Evolutionary conservation across 2,329 filamentous ascomycete species (phyloP).

Genomic region (Xylariaceae sp.): DNA sequence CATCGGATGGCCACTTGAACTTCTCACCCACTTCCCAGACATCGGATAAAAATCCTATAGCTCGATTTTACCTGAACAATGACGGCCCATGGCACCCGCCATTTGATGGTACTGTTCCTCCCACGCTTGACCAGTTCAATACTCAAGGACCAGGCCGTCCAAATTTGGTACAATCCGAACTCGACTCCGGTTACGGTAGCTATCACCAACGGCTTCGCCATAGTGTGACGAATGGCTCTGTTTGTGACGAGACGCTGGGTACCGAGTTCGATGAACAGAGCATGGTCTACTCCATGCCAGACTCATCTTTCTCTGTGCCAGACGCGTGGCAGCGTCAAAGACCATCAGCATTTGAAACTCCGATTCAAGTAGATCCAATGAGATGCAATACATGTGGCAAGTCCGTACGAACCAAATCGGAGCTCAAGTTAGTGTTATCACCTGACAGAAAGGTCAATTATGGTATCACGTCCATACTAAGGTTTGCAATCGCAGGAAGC

Average conservation of each 20-base stretch:
- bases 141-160: conserved; percentile 1
- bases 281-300: conserved; percentile 32
- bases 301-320: conserved; percentile 20
- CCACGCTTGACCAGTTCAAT: conserved; percentile 12
- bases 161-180: conserved; percentile 36
- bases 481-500: conserved; percentile 56
- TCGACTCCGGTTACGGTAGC: conserved; percentile 47
- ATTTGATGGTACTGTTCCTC: conserved; percentile 24
- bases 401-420: conserved; percentile 48
- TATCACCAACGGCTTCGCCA: conserved; percentile 22
- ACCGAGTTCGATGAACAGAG: conserved; percentile 37
- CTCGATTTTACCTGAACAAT: conserved; percentile 35
- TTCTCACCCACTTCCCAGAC: conserved; percentile 2
- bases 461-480: conserved; percentile 17
- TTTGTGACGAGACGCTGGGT: conserved; percentile 40
- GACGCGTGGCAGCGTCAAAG: conserved; percentile 12
- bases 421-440: conserved; percentile 46
- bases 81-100: conserved; percentile 43
- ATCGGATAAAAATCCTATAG: conserved; percentile 22
- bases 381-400: conserved; percentile 39
- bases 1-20: conserved; percentile 6
- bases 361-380: conserved; percentile 13
- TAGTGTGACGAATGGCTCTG: conserved; percentile 42
- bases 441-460: neutral
- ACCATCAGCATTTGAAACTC: neutral